Base-by-base conservation (phyloP, 371 early-diverging fungal genomes). In the Choanephora cucurbitarum region DNA sequence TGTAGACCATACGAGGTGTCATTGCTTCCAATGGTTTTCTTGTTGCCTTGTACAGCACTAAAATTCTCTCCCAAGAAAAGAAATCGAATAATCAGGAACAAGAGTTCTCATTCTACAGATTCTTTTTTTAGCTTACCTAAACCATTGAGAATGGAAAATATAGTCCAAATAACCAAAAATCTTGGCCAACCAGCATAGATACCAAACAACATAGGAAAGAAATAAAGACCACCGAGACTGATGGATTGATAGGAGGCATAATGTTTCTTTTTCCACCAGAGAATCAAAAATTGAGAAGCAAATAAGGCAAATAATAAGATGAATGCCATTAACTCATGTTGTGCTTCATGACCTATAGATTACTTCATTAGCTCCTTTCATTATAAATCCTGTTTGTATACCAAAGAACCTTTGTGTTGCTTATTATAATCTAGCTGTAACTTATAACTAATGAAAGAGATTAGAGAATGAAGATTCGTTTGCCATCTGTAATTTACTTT, bases 231-330 rank as follows among this genome's bases (percentile, higher is more conserved):
- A 19, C 82, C 59, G 6, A 91, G 71, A 32, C 88, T 88, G 31
- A 86, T 83, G 10, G 80, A 62, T 62, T 92, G 86, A 69, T 87
- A 94, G n/a, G 91, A 90, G 5, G 70, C 66, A 51, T 82, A 81
- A 59, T 91, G 90, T 46, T 81, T 80, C 61, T 83, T 83, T 62
- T 91, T 91, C 94, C 94, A 94, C 41, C 74, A 75, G 13, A 90
- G 62, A 62, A 94, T 80, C 8, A 85, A 54, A 45, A 91, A 80
- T 66, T 94, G 94, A 47, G 85, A 87, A 19, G 80, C 77, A 55
- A 92, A 74, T 24, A 94, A 68, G 13, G 85, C 69, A 54, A 75
- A 76, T 21, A 94, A 58, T 24, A 94, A 77, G 58, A 94, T 92
- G 54, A 91, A 52, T 9, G 86, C 86, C 94, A 92, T 94, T 33